A percentile compares a stretch with the other conserved stretches of the same genome.
These are phyloP conservation scores for Urochloa ruziziensis DNA, from an alignment of 176 grass and related monocot genomes.

Conservation along the genomic window DNA sequence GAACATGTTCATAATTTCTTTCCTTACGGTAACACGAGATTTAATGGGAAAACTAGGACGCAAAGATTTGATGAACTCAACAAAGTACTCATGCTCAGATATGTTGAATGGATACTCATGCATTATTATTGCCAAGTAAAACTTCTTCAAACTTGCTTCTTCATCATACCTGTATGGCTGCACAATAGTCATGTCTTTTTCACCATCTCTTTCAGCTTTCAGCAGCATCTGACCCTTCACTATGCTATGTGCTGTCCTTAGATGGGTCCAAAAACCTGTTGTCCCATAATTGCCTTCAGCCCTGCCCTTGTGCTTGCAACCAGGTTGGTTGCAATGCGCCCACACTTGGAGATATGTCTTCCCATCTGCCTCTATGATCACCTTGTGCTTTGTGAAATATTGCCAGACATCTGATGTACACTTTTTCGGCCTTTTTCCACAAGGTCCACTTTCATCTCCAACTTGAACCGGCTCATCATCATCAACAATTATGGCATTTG, in stretches of 20 bases:
- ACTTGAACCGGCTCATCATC: not conserved
- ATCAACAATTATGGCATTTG: too few relatives aligned
- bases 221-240: too few relatives aligned
- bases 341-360: not conserved
- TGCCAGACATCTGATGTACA: not conserved
- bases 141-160: not conserved
- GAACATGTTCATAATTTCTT: not conserved
- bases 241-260: too few relatives aligned
- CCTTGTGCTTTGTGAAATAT: not conserved
- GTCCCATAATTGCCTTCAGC: too few relatives aligned
- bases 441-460: not conserved
- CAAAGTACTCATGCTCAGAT: not conserved
- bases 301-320: not conserved
- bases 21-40: not conserved
- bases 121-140: not conserved
- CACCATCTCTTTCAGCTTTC: too few relatives aligned
- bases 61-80: not conserved
- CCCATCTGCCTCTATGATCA: not conserved
- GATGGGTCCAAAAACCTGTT: too few relatives aligned
- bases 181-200: too few relatives aligned
- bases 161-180: conserved; percentile 20
- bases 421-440: not conserved
- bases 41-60: not conserved
- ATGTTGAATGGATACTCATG: conserved; percentile 18
- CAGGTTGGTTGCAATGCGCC: not conserved